Base-by-base conservation (phyloP, 805 yeast genomes). In the Yamadazyma tumulicola region DNA sequence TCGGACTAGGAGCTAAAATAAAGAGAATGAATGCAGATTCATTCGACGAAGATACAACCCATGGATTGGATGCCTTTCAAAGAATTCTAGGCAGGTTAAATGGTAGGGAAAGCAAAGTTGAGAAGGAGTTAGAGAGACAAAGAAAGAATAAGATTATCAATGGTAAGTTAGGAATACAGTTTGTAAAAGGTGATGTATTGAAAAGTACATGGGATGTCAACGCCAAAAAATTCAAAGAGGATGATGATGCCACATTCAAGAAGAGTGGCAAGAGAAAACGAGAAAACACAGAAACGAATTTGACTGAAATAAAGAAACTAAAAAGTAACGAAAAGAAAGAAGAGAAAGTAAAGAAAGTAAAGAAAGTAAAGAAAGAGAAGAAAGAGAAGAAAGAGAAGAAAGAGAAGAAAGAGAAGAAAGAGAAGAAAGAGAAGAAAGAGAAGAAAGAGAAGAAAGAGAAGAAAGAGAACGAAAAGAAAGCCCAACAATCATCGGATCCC, bases 51-150 rank as follows among this genome's bases (percentile, higher is more conserved):
- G 95, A 86, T 38, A 95, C 86, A 45, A 80, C 91, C 46, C 84
- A 88, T 8, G 96, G 97, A 3, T 69, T 91, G 26, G 97, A 93
- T 57, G 95, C 83, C 3, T 91, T 93, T 55, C 98, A 91, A 64
- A 73, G 94, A 47, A 75, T 91, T 29, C 66, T 91, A 42, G 97
- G 97, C 8, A 75, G 88, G 54, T 70, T 91, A 42, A 91, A 91
- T 55, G 97, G 97, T 30, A 83, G 79, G 47, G 91, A 82, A 51
- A 83, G 77, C 21, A 74, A 70, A 37, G 74, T 84, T 17, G 64
- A 65, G 37, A 64, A 75, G 40, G 89, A 79, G 50, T 59, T 86
- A 45, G 91, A 85, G 25, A 68, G 76, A 45, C 80, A 81, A 51
- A 70, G 85, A 47, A 70, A 72, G 39, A 82, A 81, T 15, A 76